Evolutionary conservation across 176 grass and related monocot species (phyloP).

Genomic region (Rhynchospora breviuscula): DNA sequence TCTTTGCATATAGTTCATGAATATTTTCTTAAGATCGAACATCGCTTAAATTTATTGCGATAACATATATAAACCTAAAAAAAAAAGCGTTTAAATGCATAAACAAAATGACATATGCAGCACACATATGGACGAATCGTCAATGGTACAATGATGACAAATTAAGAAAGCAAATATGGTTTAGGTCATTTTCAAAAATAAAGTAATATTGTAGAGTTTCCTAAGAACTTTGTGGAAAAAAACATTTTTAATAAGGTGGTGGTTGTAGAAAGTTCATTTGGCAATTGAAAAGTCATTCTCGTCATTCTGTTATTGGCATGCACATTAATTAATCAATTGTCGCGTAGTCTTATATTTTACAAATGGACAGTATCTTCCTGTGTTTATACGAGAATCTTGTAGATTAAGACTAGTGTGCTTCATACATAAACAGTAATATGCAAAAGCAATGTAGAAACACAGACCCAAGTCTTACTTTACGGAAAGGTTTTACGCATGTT

Average conservation of each 20-base stretch:
- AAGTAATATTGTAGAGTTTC: background rate
- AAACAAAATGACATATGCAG: too few species aligned
- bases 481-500: background rate
- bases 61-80: too few species aligned
- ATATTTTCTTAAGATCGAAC: too few species aligned
- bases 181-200: background rate
- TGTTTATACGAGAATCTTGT: background rate
- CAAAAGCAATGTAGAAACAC: conserved; percentile 8
- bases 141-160: background rate
- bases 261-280: background rate
- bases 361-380: background rate
- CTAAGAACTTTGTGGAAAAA: background rate
- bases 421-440: background rate
- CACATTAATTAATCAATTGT: background rate
- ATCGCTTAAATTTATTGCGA: too few species aligned
- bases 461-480: background rate
- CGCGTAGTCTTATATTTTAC: background rate
- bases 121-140: background rate
- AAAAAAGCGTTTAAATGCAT: too few species aligned
- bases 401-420: background rate
- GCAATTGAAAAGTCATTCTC: background rate
- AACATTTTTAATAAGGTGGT: background rate
- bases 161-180: background rate
- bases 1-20: too few species aligned
- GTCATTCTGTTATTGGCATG: background rate